Base-by-base conservation (phyloP, 2,329 filamentous ascomycete genomes). In the Cryphonectria naterciae region DNA sequence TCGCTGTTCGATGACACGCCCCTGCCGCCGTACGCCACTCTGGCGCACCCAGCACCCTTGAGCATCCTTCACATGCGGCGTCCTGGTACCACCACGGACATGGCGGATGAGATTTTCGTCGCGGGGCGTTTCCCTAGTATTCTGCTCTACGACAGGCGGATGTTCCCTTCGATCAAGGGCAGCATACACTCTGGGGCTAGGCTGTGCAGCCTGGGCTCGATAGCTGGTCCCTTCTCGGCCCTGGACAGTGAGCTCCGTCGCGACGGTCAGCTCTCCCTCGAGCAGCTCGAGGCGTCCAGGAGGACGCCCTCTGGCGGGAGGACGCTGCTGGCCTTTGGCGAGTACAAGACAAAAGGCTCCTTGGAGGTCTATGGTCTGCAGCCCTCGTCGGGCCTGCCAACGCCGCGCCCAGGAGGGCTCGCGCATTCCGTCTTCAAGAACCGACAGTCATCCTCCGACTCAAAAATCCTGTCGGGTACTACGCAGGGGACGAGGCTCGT, bases 331-430 rank as follows among this genome's bases (percentile, higher is more conserved):
- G 93, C 94, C 2, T 93, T 92, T 54, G 95, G 95, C 6, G 93
- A 95, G 78, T 98, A 98, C 82, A 97, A 96, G 75, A 93, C 92
- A 43, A 95, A 96, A 79, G 95, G 95, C 0, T 95, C 92, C 0
- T 84, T 98, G 1, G 95, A 98, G 77, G 83, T 97, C n/a, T 97
- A 97, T 79, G 89, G 90, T 19, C 81, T 93, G 35, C 81, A 80
- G 68, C 39, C 72, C 4, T 65, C 70, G 11, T 61, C 73, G 37
- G 61, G 66, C 22, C 49, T 56, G 17, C 72, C 73, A 70, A 76
- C 67, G 72, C 78, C 72, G n/a, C 67, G 66, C 74, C 58, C 78
- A 74, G 60, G 77, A 68, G 71, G 76, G 73, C 79, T 81, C 63
- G 82, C 84, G 62, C 84, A 85, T 66, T 86, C 86, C 32, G 81